Evolutionary conservation across 2,329 filamentous ascomycete genomes (phyloP).

Genomic region (Aspergillus sp.): DNA sequence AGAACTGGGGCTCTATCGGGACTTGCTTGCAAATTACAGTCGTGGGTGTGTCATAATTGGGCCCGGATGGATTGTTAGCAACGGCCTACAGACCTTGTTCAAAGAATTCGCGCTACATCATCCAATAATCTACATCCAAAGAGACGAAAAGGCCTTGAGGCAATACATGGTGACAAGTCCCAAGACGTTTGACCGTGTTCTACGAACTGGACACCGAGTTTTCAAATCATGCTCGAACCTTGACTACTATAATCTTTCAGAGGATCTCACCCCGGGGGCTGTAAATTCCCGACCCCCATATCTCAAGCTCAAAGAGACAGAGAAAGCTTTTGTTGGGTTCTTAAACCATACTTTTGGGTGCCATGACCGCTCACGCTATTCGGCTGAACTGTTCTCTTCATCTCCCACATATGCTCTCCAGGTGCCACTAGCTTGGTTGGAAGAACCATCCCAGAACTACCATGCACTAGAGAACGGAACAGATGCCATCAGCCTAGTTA

Average conservation of each 20-base stretch:
- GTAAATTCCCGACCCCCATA: neutral
- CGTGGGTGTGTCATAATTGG: neutral
- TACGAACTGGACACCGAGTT: constrained; percentile 31
- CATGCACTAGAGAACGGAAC: neutral
- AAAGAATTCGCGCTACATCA: constrained; percentile 58
- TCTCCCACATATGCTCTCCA: neutral
- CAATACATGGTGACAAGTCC: constrained; percentile 19
- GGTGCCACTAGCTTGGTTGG: neutral
- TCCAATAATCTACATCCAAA: constrained; percentile 65
- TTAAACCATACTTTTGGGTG: neutral
- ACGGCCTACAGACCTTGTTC: constrained; percentile 43
- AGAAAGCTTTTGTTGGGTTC: neutral
- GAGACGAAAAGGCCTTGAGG: constrained; percentile 32
- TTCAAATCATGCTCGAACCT: constrained; percentile 23
- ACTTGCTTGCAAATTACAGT: neutral
- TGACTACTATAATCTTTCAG: neutral
- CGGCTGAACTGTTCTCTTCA: neutral
- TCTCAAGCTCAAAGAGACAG: neutral
- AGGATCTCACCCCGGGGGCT: neutral
- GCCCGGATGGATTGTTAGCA: neutral
- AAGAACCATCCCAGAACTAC: neutral
- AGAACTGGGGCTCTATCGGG: neutral
- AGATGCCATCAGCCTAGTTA: neutral
- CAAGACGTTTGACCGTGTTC: constrained; percentile 18
- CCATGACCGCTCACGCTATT: neutral